Evolutionary conservation across 306 rosid genomes (phyloP).

Genomic region (Benincasa hispida): DNA sequence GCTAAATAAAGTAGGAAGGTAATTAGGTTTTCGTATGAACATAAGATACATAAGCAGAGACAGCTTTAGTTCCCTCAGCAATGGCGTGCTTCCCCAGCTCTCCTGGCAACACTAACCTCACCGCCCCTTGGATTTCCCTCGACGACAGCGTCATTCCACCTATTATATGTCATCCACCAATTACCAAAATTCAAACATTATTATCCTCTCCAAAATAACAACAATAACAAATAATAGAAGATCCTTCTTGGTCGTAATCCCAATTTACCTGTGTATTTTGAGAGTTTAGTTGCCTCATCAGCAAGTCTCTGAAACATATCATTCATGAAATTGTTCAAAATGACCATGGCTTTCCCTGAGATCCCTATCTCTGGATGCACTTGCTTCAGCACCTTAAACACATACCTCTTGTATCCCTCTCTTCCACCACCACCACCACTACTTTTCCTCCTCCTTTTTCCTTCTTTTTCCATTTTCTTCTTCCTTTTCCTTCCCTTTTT

Average conservation of each 20-base stretch:
- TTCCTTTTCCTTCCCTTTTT: neutral
- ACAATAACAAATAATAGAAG: too few species aligned
- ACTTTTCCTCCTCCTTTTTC: neutral
- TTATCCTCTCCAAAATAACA: too few species aligned
- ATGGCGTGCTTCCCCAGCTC: slow-evolving; percentile 62
- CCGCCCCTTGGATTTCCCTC: slow-evolving; percentile 58
- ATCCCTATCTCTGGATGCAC: slow-evolving; percentile 71
- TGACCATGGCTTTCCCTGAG: slow-evolving; percentile 42
- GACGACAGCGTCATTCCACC: slow-evolving; percentile 27
- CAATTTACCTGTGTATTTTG: slow-evolving; percentile 22
- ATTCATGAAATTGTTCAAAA: slow-evolving; percentile 52
- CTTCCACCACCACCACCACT: neutral
- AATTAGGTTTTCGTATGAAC: neutral
- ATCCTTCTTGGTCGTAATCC: too few species aligned
- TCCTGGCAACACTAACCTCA: slow-evolving; percentile 47
- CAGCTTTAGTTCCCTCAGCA: slow-evolving; percentile 61
- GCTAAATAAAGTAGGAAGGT: too few species aligned
- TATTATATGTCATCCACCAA: neutral
- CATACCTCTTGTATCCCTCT: slow-evolving; percentile 58
- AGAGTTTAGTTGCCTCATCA: slow-evolving; percentile 38
- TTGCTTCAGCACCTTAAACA: slow-evolving; percentile 51
- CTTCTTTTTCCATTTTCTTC: slow-evolving; percentile 12
- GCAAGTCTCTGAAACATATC: slow-evolving; percentile 81
- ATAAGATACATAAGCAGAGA: neutral
- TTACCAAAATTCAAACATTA: too few species aligned